Base-by-base conservation (phyloP, 345 rosid species). In the Erysimum cheiranthoides region DNA sequence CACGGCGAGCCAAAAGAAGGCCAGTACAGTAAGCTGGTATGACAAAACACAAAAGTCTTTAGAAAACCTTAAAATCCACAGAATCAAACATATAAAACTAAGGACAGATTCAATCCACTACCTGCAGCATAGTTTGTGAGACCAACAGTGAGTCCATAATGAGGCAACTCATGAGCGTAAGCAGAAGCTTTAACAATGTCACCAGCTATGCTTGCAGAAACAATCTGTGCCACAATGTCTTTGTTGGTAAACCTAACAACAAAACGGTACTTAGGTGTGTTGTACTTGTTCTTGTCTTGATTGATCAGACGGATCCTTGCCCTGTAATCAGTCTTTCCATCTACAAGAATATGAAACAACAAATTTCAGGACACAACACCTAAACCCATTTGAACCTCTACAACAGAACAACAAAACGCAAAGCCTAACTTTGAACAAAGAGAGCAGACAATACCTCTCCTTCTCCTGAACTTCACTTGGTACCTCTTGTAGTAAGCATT, bases 271-370 rank as follows among this genome's bases (percentile, higher is more conserved):
- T 72, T 72, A 7, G 76, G 76, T 1, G 76, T 72, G 58, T 72
- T 72, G 47, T 72, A 72, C 69, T 73, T 73, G 10, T 73, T 73
- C 76, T 73, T 73, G 9, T 73, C 76, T 46, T 73, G 76, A 9
- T 73, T 73, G 8, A 62, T 73, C 1, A 73, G 76, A 62, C 76
- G 76, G 16, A 73, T 92, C 68, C 97, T 87, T 7, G 96, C 96
- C 34, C 96, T 79, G 54, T 92, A 92, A 74, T 92, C 97, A 3
- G 97, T 92, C 87, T 92, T 92, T 10, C 97, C 97, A 73, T 70
- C 97, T 92, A 21, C 39, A 8, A 0, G 8, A 71, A 28, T n/a
- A 43, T 9, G 5, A 63, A 42, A 42, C 14, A 62, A n/a, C 38
- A 43, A 30, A 10, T 14, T 4, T 45, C 14, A 63, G 53, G 8